These are phyloP conservation scores for Dipsacomyces acuminosporus DNA, from an alignment of 371 early-diverging fungal genomes.

Conservation along the genomic window DNA sequence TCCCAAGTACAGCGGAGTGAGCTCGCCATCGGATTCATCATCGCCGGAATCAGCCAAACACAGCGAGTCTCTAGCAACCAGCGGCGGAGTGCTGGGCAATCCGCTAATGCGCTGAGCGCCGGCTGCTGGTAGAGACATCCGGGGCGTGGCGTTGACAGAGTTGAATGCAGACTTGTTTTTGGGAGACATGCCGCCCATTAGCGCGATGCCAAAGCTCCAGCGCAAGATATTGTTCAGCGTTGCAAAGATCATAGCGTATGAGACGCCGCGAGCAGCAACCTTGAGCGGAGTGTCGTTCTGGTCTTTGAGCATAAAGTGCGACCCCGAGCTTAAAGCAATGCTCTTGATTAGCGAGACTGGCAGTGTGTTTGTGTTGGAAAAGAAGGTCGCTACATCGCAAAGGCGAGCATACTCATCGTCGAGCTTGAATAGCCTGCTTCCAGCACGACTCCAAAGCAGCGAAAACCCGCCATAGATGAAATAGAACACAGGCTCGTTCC, in stretches of 20 bases:
- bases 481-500: conserved; percentile 69
- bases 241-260: conserved; percentile 69
- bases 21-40: conserved; percentile 9
- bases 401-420: conserved; percentile 54
- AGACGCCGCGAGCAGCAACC: conserved; percentile 66
- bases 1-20: conserved; percentile 28
- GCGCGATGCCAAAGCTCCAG: conserved; percentile 65
- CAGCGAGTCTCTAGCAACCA: background rate
- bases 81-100: conserved; percentile 5
- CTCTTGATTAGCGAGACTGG: conserved; percentile 69
- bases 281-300: conserved; percentile 57
- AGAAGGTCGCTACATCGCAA: conserved; percentile 61
- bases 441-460: conserved; percentile 50
- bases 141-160: conserved; percentile 28
- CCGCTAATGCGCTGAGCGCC: background rate
- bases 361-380: conserved; percentile 67
- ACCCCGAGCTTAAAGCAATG: conserved; percentile 62
- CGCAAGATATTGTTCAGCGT: conserved; percentile 68
- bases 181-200: conserved; percentile 30
- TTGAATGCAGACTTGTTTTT: conserved; percentile 29
- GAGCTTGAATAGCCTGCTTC: conserved; percentile 48
- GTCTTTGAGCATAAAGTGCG: conserved; percentile 55
- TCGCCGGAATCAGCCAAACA: background rate
- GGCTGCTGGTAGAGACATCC: conserved; percentile 1
- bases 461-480: conserved; percentile 52